Conservation (phyloP, 345 rosid genomes). For the Angophora floribunda region DNA sequence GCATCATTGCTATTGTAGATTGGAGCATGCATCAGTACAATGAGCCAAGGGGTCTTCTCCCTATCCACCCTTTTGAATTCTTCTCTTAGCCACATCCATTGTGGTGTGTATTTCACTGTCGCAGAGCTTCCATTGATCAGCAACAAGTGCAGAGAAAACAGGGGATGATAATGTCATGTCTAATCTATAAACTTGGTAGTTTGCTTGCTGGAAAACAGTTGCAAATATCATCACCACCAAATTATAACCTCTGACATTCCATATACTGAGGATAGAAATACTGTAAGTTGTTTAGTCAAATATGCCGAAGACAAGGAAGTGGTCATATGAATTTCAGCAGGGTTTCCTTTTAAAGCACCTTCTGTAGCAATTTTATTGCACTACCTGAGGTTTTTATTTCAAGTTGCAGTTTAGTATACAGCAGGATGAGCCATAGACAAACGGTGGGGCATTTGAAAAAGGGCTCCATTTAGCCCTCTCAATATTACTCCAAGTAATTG, state of each 20-base stretch:
- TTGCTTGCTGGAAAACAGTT: not conserved
- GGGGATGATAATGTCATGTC: not conserved
- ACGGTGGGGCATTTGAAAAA: not conserved
- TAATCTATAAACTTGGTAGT: not conserved
- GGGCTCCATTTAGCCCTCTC: not conserved
- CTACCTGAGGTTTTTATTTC: not conserved
- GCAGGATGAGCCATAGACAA: not conserved
- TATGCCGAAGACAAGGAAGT: not conserved
- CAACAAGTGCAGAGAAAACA: not conserved
- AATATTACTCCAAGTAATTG: not conserved
- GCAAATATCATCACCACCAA: not conserved
- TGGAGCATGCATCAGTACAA: constrained; percentile 87
- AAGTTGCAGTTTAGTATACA: not conserved
- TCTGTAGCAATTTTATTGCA: not conserved
- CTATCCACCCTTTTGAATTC: constrained; percentile 77
- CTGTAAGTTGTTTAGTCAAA: not conserved
- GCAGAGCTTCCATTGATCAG: constrained; percentile 1
- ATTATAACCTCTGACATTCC: not conserved
- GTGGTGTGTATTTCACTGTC: constrained; percentile 89
- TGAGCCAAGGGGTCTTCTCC: constrained; percentile 94
- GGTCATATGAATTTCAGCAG: not conserved
- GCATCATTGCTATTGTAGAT: constrained; percentile 79
- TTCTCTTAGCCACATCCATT: constrained; percentile 64
- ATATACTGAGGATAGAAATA: not conserved
- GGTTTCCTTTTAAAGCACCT: not conserved